Evolutionary conservation across 2,329 filamentous ascomycete genomes (phyloP).

Genomic region (Lasiodiplodia gonubiensis): DNA sequence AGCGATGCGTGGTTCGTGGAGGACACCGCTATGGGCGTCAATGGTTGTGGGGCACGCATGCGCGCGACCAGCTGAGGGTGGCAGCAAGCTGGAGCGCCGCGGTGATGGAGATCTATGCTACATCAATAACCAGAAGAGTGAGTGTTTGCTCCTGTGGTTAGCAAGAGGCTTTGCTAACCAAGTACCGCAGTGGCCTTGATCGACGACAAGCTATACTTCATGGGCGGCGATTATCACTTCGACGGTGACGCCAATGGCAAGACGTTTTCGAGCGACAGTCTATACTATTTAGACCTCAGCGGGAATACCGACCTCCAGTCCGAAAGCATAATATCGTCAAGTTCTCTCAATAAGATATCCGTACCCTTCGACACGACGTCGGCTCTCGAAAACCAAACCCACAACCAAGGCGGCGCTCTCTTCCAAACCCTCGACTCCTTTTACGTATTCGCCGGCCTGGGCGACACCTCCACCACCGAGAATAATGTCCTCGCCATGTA

Average conservation of each 20-base stretch:
- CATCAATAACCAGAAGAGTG: conserved; percentile 19
- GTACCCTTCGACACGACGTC: background rate
- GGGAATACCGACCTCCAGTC: background rate
- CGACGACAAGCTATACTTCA: conserved; percentile 18
- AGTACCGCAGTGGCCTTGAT: background rate
- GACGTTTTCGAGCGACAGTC: background rate
- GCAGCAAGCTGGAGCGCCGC: conserved; percentile 7
- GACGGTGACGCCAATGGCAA: conserved; percentile 8
- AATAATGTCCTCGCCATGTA: conserved; percentile 1
- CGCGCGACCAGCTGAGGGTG: background rate
- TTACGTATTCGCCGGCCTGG: conserved; percentile 12
- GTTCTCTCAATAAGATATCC: conserved; percentile 4
- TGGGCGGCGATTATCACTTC: conserved; percentile 20
- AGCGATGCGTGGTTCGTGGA: conserved; percentile 7
- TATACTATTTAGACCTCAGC: conserved; percentile 13
- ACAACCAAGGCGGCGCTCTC: conserved; percentile 7
- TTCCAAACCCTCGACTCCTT: conserved; percentile 9
- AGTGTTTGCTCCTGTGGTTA: background rate
- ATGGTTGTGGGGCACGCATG: background rate
- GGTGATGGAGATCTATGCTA: conserved; percentile 8
- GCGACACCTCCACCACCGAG: background rate
- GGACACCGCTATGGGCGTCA: background rate
- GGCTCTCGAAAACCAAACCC: background rate
- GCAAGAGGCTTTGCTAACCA: background rate
- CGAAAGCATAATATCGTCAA: conserved; percentile 12